phyloP scores from a whole-genome alignment of 768 basidiomycete species.

The Termitomyces sp. region DNA sequence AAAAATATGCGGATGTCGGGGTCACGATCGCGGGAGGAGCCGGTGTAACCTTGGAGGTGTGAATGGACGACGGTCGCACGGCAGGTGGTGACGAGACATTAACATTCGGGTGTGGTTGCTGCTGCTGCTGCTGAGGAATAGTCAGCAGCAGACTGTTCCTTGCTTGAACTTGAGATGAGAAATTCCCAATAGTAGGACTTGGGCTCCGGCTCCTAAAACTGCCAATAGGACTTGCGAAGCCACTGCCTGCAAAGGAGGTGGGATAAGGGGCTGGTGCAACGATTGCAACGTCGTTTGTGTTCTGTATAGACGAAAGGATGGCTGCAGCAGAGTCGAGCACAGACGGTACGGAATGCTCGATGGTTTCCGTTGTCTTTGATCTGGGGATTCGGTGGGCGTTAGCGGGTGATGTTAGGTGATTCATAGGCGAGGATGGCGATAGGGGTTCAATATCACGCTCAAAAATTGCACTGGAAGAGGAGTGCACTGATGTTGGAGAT shows the following conservation, averaged over 20 bases:
- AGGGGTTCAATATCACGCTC: slow-evolving; percentile 85
- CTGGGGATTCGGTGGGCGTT: slow-evolving; percentile 77
- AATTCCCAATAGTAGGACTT: slow-evolving; percentile 45
- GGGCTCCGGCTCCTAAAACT: slow-evolving; percentile 67
- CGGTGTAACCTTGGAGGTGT: not conserved
- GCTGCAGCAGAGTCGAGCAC: slow-evolving; percentile 83
- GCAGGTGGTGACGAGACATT: not conserved
- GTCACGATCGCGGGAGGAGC: slow-evolving; percentile 33
- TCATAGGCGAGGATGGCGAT: slow-evolving; percentile 26
- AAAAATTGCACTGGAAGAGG: slow-evolving; percentile 87
- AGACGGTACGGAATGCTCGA: slow-evolving; percentile 80
- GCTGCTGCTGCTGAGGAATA: slow-evolving; percentile 34
- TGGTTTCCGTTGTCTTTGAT: slow-evolving; percentile 65
- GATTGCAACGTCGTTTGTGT: slow-evolving; percentile 57
- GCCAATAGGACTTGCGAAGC: slow-evolving; percentile 66
- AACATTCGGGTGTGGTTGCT: not conserved
- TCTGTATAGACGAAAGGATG: slow-evolving; percentile 47
- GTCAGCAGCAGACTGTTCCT: slow-evolving; percentile 46
- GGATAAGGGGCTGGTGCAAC: slow-evolving; percentile 42
- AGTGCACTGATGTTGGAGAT: slow-evolving; percentile 76
- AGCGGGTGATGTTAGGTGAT: slow-evolving; percentile 17
- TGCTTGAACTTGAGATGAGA: slow-evolving; percentile 16
- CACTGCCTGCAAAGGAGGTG: slow-evolving; percentile 34
- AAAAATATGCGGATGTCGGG: slow-evolving; percentile 49
- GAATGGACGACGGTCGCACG: slow-evolving; percentile 12